These are phyloP conservation scores for Aspergillus affinis DNA, from an alignment of 495 filamentous ascomycete genomes.

Conservation along the genomic window DNA sequence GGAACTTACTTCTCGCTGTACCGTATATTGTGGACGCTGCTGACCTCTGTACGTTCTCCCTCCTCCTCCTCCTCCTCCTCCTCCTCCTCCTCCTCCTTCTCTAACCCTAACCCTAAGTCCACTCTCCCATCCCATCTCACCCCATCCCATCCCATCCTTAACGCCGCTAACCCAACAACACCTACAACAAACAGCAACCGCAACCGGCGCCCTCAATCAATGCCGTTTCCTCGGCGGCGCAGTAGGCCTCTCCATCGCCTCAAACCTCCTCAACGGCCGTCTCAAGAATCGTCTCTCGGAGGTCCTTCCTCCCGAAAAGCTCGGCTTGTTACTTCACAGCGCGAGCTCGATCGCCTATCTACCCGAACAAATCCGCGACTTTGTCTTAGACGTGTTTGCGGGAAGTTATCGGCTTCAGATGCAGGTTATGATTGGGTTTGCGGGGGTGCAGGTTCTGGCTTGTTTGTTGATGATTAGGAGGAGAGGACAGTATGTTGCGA, in stretches of 20 bases:
- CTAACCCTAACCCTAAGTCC: too few species aligned
- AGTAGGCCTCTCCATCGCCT: conserved; percentile 40
- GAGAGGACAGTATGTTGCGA: conserved; percentile 6
- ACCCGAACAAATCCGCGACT: not conserved
- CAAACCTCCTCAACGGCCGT: conserved; percentile 21
- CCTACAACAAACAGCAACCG: conserved; percentile 42
- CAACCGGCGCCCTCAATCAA: conserved; percentile 53
- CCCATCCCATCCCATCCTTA: too few species aligned
- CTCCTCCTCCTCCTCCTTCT: not conserved
- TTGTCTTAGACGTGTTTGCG: conserved; percentile 5
- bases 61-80: not conserved
- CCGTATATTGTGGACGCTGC: conserved; percentile 38
- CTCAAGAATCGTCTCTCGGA: conserved; percentile 13
- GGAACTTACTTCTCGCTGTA: conserved; percentile 42
- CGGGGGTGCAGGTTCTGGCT: conserved; percentile 12
- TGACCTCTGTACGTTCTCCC: conserved; percentile 35
- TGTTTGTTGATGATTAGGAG: conserved; percentile 9
- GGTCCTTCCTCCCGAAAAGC: not conserved
- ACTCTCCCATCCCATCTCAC: not conserved
- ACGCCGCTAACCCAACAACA: not conserved
- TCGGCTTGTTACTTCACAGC: not conserved
- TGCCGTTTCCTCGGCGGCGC: conserved; percentile 53
- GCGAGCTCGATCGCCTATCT: not conserved
- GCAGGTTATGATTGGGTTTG: conserved; percentile 23
- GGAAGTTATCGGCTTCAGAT: conserved; percentile 12